phyloP scores from a whole-genome alignment of 1,139 yeast species.

The Yamadazyma buinensis region DNA sequence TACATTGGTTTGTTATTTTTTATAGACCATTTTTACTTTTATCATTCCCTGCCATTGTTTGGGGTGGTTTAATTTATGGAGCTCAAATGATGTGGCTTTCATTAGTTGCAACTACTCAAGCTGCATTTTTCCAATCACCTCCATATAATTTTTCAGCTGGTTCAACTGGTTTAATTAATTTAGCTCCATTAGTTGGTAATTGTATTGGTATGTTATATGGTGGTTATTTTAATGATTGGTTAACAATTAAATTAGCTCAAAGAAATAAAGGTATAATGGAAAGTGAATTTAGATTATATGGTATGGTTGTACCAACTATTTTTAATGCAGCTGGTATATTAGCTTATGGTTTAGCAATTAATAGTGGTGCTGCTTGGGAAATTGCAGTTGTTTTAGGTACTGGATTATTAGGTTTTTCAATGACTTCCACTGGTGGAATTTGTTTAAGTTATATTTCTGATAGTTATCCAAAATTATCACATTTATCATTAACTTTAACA shows the following conservation, averaged over 20 bases:
- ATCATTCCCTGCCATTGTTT: slow-evolving; percentile 55
- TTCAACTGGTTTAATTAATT: slow-evolving; percentile 39
- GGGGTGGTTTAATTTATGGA: slow-evolving; percentile 64
- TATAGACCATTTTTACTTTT: slow-evolving; percentile 40
- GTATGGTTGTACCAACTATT: slow-evolving; percentile 36
- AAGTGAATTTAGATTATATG: slow-evolving; percentile 39
- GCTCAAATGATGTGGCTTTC: slow-evolving; percentile 58
- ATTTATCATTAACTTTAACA: slow-evolving; percentile 52
- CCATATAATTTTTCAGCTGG: slow-evolving; percentile 37
- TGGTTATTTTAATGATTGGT: slow-evolving; percentile 42
- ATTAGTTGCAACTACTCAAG: slow-evolving; percentile 41
- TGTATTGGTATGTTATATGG: slow-evolving; percentile 36
- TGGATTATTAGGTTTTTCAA: slow-evolving; percentile 53
- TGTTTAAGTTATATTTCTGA: slow-evolving; percentile 56
- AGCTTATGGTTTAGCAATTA: slow-evolving; percentile 33
- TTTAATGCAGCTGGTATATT: slow-evolving; percentile 39
- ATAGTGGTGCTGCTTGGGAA: slow-evolving; percentile 43
- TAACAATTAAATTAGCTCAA: slow-evolving; percentile 30
- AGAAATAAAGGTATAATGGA: slow-evolving; percentile 38
- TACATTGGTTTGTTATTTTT: slow-evolving; percentile 38
- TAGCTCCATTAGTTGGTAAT: slow-evolving; percentile 39
- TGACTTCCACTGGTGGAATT: slow-evolving; percentile 55
- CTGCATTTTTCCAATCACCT: slow-evolving; percentile 30
- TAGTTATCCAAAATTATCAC: slow-evolving; percentile 53
- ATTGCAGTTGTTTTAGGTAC: slow-evolving; percentile 51